Evolutionary conservation across 2,329 filamentous ascomycete species (phyloP).

Genomic region (Clarireedia hainanense): DNA sequence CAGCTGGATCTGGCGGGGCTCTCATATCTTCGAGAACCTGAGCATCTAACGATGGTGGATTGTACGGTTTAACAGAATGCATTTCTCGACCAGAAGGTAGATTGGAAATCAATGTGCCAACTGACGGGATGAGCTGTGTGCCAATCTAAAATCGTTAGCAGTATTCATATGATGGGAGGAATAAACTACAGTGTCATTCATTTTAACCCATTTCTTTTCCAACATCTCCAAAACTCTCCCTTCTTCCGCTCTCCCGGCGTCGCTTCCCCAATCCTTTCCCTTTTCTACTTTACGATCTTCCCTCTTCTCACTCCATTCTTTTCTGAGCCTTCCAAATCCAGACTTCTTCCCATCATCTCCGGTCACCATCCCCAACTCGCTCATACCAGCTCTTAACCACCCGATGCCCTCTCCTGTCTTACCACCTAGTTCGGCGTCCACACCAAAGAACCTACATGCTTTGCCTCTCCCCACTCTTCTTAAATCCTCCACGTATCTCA

Average conservation of each 20-base stretch:
- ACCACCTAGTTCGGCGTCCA: conserved; percentile 77
- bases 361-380: conserved; percentile 58
- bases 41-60: conserved; percentile 55
- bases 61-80: conserved; percentile 61
- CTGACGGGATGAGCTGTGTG: conserved; percentile 66
- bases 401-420: conserved; percentile 79
- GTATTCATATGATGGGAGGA: not conserved
- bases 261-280: conserved; percentile 65
- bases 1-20: conserved; percentile 40
- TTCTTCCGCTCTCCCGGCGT: conserved; percentile 81
- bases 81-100: conserved; percentile 89
- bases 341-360: conserved; percentile 43
- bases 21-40: conserved; percentile 57
- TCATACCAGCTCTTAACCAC: conserved; percentile 73
- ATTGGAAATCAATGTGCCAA: conserved; percentile 62
- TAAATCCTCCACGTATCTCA: conserved; percentile 70
- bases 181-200: conserved; percentile 75
- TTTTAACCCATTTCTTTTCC: conserved; percentile 80
- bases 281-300: conserved; percentile 76
- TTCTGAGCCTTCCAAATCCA: conserved; percentile 58
- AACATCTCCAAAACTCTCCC: conserved; percentile 78
- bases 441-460: conserved; percentile 82
- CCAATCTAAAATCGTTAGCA: conserved; percentile 53
- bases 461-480: conserved; percentile 69
- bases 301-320: conserved; percentile 65